Conservation (phyloP, 108 stramenopile genomes). For the Fistulifera pelliculosa region DNA sequence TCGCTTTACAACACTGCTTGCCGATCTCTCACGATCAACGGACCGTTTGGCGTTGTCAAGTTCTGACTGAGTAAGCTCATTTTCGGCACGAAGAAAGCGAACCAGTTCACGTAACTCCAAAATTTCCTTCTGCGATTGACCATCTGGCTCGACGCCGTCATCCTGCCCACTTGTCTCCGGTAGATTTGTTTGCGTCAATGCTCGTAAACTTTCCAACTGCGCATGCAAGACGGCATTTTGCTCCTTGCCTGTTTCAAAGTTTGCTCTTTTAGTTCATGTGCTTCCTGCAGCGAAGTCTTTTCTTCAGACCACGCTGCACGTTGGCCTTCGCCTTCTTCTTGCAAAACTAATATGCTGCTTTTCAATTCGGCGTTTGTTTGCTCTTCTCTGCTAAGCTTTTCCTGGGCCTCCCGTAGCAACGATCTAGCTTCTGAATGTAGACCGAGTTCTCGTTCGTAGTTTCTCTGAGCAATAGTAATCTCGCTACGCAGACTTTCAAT, state of each 20-base stretch:
- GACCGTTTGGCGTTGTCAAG: slow-evolving; percentile 62
- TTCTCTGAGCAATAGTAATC: slow-evolving; percentile 29
- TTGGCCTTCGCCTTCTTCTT: slow-evolving; percentile 42
- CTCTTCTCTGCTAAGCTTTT: slow-evolving; percentile 42
- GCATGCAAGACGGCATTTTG: slow-evolving; percentile 71
- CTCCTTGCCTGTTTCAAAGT: slow-evolving; percentile 41
- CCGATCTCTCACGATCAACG: slow-evolving; percentile 65
- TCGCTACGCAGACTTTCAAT: slow-evolving; percentile 42
- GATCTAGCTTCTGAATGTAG: slow-evolving; percentile 69
- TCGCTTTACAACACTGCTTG: slow-evolving; percentile 53
- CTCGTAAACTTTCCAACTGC: slow-evolving; percentile 57
- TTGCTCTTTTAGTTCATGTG: slow-evolving; percentile 38
- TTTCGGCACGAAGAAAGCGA: slow-evolving; percentile 71
- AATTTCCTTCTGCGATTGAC: slow-evolving; percentile 27
- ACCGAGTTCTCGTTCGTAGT: slow-evolving; percentile 79
- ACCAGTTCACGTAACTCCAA: slow-evolving; percentile 72
- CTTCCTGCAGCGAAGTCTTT: slow-evolving; percentile 38
- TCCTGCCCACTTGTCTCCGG: neutral
- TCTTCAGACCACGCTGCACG: slow-evolving; percentile 33
- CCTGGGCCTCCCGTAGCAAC: slow-evolving; percentile 53
- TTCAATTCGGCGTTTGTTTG: slow-evolving; percentile 31
- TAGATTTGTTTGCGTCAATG: slow-evolving; percentile 15
- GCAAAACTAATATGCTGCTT: slow-evolving; percentile 35
- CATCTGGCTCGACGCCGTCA: too few species aligned
- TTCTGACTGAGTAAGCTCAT: slow-evolving; percentile 61